These are phyloP conservation scores for Trichoderma sp. DNA, from an alignment of 2,329 filamentous ascomycete species.

Conservation along the genomic window DNA sequence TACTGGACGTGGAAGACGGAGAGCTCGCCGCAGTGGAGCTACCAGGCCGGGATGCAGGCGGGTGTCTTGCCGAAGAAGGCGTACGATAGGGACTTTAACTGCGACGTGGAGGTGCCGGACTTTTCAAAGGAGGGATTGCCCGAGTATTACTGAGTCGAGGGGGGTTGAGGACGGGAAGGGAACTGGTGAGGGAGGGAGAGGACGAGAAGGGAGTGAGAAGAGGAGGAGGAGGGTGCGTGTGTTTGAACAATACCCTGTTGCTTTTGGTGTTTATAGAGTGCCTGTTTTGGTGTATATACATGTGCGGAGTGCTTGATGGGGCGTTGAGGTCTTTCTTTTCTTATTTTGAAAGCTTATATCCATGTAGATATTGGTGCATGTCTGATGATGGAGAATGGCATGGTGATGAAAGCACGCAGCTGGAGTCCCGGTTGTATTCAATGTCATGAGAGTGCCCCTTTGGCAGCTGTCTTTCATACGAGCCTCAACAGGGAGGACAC, in stretches of 20 bases:
- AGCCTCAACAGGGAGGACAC: too few relatives aligned
- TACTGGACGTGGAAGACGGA: constrained; percentile 99
- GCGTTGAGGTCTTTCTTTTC: neutral
- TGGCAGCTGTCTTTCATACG: too few relatives aligned
- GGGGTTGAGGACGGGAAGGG: neutral
- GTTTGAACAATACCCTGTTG: constrained; percentile 16
- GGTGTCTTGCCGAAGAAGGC: constrained; percentile 79
- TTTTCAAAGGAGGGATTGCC: constrained; percentile 51
- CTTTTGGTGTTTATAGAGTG: constrained; percentile 18
- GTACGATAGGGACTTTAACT: constrained; percentile 71
- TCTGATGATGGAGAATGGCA: neutral
- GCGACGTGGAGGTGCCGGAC: constrained; percentile 58
- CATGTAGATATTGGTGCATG: neutral
- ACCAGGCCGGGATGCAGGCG: constrained; percentile 74
- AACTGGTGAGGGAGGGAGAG: neutral
- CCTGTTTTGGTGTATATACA: constrained; percentile 9
- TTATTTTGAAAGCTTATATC: neutral
- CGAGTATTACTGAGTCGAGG: constrained; percentile 41
- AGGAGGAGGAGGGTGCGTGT: neutral
- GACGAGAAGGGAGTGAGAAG: too few relatives aligned
- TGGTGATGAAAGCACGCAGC: neutral
- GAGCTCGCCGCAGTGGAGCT: constrained; percentile 85
- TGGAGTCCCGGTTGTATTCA: neutral
- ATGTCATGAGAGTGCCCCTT: too few relatives aligned
- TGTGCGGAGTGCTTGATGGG: neutral